Base-by-base conservation (phyloP, 2,329 filamentous ascomycete genomes). In the Pseudogymnoascus sp. region DNA sequence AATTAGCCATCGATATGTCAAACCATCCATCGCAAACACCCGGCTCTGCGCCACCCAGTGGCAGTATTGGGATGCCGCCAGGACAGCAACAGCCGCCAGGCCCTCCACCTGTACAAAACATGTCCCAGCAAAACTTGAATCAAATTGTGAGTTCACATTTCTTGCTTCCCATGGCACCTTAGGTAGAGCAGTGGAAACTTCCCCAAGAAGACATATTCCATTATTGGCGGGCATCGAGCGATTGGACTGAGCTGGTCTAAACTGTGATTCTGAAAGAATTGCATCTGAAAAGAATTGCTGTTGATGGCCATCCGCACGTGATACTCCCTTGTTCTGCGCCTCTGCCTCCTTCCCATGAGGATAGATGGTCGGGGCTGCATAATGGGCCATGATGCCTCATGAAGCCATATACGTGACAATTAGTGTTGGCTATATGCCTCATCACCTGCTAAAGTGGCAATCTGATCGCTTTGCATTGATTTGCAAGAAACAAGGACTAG, bases 121-220 rank as follows among this genome's bases (percentile, higher is more conserved):
- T 91, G 77, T 91, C 89, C 1, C 91, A 93, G 67, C 91, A 96
- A 71, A 96, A 97, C 72, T 76, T 97, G 1, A 97, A 97, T 71
- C 92, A 96, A 70, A 97, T 97, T 76, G 93, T 97, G 82, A 83
- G 93, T 24, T 61, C 31, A 42, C 31, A 19, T 29, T 56, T 56
- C 8, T 61, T 61, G 63, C 29, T 35, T 62, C 26, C 35, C 61
- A 56, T 62, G 35, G 26, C 29, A 35, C 29, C n/a, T 14, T 19
- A 56, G 10, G 29, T 35, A 33, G 50, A 33, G 50, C 10, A 13
- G 8, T 4, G 26, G 50, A 56, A 56, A 7, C 24, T 29, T 4
- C 13, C 50, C 50, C 5, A 35, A 21, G 47, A 19, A 29, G 47
- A 35, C 24, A 13, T 33, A 56, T 31, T 56, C 8, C 10, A 33